phyloP scores from a whole-genome alignment of 441 rosid species.

The Syzygium malaccense region DNA sequence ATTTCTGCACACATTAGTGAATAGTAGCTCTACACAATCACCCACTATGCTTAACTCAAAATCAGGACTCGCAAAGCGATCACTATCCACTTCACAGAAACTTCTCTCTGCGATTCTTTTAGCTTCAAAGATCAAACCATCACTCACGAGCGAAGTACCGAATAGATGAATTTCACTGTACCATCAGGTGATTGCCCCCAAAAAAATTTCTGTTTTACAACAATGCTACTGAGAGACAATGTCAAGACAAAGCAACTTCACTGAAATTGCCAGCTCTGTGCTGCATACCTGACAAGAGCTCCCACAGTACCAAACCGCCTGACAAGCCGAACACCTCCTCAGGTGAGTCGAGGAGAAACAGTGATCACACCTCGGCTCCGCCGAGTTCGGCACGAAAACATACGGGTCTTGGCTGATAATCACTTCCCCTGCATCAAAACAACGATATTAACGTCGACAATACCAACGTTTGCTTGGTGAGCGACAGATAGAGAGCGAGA shows the following conservation, averaged over 20 bases:
- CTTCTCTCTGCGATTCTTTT: background rate
- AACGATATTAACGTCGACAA: background rate
- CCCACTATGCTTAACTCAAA: background rate
- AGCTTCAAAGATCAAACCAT: background rate
- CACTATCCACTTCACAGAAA: background rate
- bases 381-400: constrained; percentile 52
- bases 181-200: background rate
- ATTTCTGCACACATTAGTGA: constrained; percentile 37
- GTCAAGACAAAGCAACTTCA: background rate
- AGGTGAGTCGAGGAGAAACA: constrained; percentile 49
- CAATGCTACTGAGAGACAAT: background rate
- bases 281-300: constrained; percentile 67
- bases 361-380: constrained; percentile 53
- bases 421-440: constrained; percentile 53
- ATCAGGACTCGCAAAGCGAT: accelerated
- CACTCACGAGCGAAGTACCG: background rate
- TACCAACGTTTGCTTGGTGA: background rate
- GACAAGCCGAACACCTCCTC: constrained; percentile 77
- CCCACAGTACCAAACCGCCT: constrained; percentile 76
- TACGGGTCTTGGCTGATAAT: constrained; percentile 77
- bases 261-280: background rate
- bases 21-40: background rate
- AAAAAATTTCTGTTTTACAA: background rate
- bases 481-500: background rate
- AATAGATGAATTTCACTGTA: background rate